Percentiles rank a stretch among this genome's conserved stretches.
Evolutionary conservation across 2,329 filamentous ascomycete genomes (phyloP).

Genomic region (Aureobasidium sp.): DNA sequence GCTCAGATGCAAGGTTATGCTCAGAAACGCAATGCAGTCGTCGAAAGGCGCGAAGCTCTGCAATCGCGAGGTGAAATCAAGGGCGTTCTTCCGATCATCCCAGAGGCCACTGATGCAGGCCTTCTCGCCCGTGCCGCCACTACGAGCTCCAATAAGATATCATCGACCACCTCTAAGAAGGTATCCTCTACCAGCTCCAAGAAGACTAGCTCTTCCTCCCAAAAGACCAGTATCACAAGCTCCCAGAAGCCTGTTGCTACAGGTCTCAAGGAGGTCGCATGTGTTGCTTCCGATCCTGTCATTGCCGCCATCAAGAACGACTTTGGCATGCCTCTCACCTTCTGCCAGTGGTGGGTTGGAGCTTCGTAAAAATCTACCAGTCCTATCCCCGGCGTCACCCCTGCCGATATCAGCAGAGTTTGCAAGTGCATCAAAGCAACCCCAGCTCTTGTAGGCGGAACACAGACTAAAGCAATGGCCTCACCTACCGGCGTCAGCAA

Average conservation of each 20-base stretch:
- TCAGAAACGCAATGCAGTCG: neutral
- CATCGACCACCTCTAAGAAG: no score
- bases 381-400: neutral
- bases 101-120: neutral
- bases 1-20: neutral
- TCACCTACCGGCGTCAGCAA: neutral
- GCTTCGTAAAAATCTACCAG: neutral
- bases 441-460: neutral
- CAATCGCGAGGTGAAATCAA: neutral
- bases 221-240: no score
- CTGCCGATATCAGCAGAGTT: neutral
- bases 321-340: neutral
- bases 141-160: no score
- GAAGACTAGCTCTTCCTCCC: no score
- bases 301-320: neutral
- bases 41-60: neutral
- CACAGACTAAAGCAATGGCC: neutral
- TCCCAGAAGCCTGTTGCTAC: no score
- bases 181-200: no score
- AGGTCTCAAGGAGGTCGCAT: neutral
- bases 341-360: slow-evolving; percentile 2
- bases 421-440: slow-evolving; percentile 1
- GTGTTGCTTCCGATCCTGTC: neutral
- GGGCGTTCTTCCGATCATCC: neutral
- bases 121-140: neutral